Percentiles rank a stretch among this genome's conserved stretches.
phyloP scores from a whole-genome alignment of 495 filamentous ascomycete species.

The Cryomyces minteri region DNA sequence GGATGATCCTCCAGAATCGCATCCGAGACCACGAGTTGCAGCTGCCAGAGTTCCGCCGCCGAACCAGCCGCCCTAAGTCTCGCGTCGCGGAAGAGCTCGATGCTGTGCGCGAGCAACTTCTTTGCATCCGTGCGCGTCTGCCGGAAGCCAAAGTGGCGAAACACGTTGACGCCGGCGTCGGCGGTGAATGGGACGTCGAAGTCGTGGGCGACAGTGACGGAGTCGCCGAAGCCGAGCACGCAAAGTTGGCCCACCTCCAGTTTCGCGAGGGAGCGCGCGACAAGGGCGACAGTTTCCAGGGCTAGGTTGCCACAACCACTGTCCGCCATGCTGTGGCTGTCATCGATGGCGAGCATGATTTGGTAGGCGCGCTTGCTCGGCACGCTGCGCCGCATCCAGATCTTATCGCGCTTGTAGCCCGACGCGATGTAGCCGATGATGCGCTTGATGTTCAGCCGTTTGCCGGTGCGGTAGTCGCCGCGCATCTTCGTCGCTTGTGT shows the following conservation, averaged over 20 bases:
- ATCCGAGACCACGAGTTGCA: conserved; percentile 82
- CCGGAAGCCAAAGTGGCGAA: conserved; percentile 72
- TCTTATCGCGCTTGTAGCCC: conserved; percentile 96
- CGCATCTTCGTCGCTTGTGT: conserved; percentile 92
- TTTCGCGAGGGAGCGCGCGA: conserved; percentile 68
- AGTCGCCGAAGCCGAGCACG: conserved; percentile 74
- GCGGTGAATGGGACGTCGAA: conserved; percentile 69
- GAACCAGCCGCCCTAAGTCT: conserved; percentile 36
- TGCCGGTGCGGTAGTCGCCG: conserved; percentile 92
- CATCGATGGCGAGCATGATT: conserved; percentile 92
- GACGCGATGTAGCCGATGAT: conserved; percentile 99
- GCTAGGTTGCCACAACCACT: conserved; percentile 51
- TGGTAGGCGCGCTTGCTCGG: conserved; percentile 90
- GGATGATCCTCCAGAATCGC: conserved; percentile 84
- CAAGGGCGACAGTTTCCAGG: conserved; percentile 80
- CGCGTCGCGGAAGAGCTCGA: conserved; percentile 65
- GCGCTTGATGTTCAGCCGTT: conserved; percentile 94
- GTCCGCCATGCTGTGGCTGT: conserved; percentile 82
- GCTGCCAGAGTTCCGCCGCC: conserved; percentile 85
- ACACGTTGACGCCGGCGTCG: conserved; percentile 63
- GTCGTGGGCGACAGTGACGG: conserved; percentile 73
- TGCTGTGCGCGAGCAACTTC: conserved; percentile 54
- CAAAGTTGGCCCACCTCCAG: conserved; percentile 84
- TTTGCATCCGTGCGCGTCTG: conserved; percentile 72
- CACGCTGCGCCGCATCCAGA: conserved; percentile 90